Evolutionary conservation across 768 basidiomycete genomes (phyloP), one percentile per base, ranked within the genome.

Genomic region (Leucosporidium creatinivorum): DNA sequence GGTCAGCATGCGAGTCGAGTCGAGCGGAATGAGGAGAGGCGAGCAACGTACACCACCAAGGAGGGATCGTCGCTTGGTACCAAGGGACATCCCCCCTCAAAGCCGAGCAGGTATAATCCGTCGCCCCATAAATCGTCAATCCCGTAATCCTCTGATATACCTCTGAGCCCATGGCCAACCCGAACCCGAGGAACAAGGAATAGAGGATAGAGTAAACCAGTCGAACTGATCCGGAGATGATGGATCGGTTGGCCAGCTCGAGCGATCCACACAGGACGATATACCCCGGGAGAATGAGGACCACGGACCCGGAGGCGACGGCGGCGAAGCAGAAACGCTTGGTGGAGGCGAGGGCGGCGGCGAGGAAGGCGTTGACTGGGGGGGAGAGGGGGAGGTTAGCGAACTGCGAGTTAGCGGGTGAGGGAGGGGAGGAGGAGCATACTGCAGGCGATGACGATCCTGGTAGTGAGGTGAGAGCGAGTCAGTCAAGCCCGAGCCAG

Each of bases 181-280:
- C 91, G 75, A 93, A 89, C 0, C 87, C 80, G 19, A 81, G 73
- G 77, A 80, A 81, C 17, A 80, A 74, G n/a, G 87, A 86, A 75
- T 92, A 93, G 33, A 81, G 77, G 49, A 76, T 74, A 10, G 74
- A 68, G 54, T 88, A 92, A 72, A 88, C 88, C 21, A 92, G 81
- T 49, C 89, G 83, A 39, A 92, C 89, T 17, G 89, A 86, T n/a
- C 91, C 89, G 0, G 89, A 82, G 36, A 91, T 85, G 73, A 93
- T 86, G 69, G 88, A 89, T 23, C 89, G 84, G 4, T 89, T 87
- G 87, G 91, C 73, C 81, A 67, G 74, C 63, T 75, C 67, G 50
- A 72, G 69, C 1, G 76, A 52, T 76, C 69, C 49, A 77, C 78
- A 68, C 67, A 87, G 87, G 10, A 87, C 87, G 79, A 81, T 75